Evolutionary conservation across 805 yeast species (phyloP), one percentile per base, ranked within the genome.

Genomic region (Kodamaea restingae): DNA sequence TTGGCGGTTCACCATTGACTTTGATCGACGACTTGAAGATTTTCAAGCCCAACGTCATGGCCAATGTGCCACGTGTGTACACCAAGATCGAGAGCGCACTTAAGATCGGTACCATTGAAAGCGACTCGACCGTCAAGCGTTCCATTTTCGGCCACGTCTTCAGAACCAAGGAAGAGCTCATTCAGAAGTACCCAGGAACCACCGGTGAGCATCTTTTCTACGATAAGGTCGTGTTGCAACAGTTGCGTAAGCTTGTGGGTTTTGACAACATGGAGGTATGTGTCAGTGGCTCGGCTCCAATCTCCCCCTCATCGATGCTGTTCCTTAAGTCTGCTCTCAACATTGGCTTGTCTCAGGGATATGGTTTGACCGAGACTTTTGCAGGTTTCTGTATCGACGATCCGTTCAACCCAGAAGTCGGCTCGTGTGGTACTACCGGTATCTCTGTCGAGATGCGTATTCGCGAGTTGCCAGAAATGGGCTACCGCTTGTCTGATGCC

Each of bases 301-400:
- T 57, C 17, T 38, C 54, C 7, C 46, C 47, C 10, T 41, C 48
- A 2, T 46, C 58, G 7, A 47, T 57, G 30, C 40, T 40, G 35
- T 57, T 56, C 42, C 43, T 57, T 40, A 56, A 52, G 40, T 49
- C 60, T 4, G 48, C 52, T 5, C 46, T 57, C 38, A 54, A 55
- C 36, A 31, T 48, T 18, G 62, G 62, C 1, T 15, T 57, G 15
- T 27, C 55, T 9, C 68, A 63, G 36, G 61, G 65, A n/a, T 63
- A 62, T 40, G 70, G 70, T 1, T 51, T 63, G 44, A 63, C 62
- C 7, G 62, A 57, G 42, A 42, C 58, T 15, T 57, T 52, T 35
- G 60, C 56, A 3, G 60, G 61, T 6, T 40, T 56, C 15, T 42
- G 47, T 18, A 15, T 48, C 29, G 44, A 52, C 17, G 18, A 32